phyloP scores from a whole-genome alignment of 495 filamentous ascomycete genomes.

The Hypoxylon intermedium region DNA sequence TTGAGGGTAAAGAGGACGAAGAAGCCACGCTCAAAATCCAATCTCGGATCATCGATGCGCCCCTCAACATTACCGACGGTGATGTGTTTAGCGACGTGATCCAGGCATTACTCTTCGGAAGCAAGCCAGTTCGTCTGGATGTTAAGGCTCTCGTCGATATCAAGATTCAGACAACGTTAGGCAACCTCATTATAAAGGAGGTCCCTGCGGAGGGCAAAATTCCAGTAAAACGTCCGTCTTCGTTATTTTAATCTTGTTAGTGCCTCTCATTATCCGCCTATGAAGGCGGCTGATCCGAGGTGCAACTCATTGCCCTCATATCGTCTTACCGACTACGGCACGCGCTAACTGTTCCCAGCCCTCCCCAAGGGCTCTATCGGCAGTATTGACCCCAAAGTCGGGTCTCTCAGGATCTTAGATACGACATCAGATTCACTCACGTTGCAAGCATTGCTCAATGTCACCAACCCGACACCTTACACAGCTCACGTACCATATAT shows the following conservation, averaged over 20 bases:
- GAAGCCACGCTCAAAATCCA: conserved; percentile 70
- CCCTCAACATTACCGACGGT: conserved; percentile 79
- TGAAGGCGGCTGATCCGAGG: conserved; percentile 26
- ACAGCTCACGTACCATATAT: conserved; percentile 78
- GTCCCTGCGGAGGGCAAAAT: conserved; percentile 87
- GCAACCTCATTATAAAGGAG: conserved; percentile 75
- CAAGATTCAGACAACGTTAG: conserved; percentile 77
- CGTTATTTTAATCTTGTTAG: conserved; percentile 58
- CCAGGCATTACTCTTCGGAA: conserved; percentile 75
- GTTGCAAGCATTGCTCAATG: conserved; percentile 72
- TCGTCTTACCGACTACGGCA: conserved; percentile 1
- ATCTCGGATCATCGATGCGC: conserved; percentile 76
- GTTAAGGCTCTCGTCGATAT: conserved; percentile 86
- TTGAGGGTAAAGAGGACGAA: conserved; percentile 59
- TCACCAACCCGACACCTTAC: conserved; percentile 90
- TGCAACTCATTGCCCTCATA: conserved; percentile 31
- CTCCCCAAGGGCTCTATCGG: conserved; percentile 50
- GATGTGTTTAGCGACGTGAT: conserved; percentile 78
- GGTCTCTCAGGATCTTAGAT: conserved; percentile 67
- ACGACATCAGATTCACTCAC: conserved; percentile 73
- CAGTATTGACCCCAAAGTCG: conserved; percentile 65
- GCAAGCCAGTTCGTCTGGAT: conserved; percentile 65
- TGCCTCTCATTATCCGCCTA: conserved; percentile 45
- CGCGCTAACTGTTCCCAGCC: conserved; percentile 46
- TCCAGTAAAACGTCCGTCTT: conserved; percentile 80